Base-by-base conservation (phyloP, 257 asterid species). In the Fraxinus quadrangulata region DNA sequence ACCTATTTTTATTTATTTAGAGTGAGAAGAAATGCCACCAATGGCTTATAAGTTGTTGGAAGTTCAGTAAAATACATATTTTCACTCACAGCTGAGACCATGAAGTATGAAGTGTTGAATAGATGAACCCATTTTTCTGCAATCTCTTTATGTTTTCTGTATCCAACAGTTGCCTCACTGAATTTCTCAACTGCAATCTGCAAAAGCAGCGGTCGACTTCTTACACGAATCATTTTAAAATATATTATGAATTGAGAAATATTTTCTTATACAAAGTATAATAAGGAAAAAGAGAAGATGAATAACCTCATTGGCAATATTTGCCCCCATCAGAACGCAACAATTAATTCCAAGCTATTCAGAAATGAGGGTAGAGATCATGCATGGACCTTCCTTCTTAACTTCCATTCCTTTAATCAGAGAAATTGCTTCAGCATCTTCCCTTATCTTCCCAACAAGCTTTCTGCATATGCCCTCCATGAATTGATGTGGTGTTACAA, bases 241-340 rank as follows among this genome's bases (percentile, higher is more conserved):
- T 28, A 71, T 49, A 47, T 9, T 6, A 45, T 21, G 4, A 30
- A 2, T 13, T 4, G 2, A 24, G 4, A 26, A 61, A 61, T 42
- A 3, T 12, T 2, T 42, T 12, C 51, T 42, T 42, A 42, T 42
- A 42, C 17, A 13, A 2, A 12, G 49, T 42, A 12, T 42, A 10
- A 12, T 42, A 42, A 42, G 11, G 49, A 12, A 40, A 39, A 42
- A 42, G 49, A 42, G 51, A 23, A 10, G 68, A 72, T 23, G 12
- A 72, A 49, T 71, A 49, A 93, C 98, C 98, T 93, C 98, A 34
- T 88, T 91, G 65, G 98, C 98, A 82, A 93, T 93, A 85, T 93
- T 93, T 74, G 98, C 98, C 71, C 98, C 98, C 96, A 91, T 91
- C 70, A 91, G 85, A 72, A 93, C 98, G 74, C 98, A 94, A 68